A percentile compares a stretch with the other conserved stretches of the same genome.
phyloP scores from a whole-genome alignment of 2,329 filamentous ascomycete genomes.

The Cadophora malorum region DNA sequence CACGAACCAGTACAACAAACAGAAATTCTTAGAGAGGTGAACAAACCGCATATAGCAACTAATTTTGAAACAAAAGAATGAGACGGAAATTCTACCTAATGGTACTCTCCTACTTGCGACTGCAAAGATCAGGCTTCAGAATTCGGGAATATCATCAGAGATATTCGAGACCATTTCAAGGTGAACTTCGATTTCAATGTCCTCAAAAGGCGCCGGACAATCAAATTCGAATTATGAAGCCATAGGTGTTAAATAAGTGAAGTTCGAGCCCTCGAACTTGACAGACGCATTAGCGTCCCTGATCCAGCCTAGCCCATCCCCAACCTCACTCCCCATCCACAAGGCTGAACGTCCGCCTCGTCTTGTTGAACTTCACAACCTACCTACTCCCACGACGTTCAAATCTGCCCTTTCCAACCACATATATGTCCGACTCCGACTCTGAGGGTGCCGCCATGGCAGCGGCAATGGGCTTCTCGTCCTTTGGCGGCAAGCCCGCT shows the following conservation, averaged over 20 bases:
- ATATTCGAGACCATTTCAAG: too few species aligned
- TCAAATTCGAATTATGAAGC: neutral
- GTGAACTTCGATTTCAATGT: neutral
- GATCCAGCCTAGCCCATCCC: neutral
- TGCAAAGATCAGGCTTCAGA: too few species aligned
- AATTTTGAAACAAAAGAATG: too few species aligned
- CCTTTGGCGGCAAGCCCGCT: conserved; percentile 65
- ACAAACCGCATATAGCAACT: too few species aligned
- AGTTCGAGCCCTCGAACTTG: neutral
- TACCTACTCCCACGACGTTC: neutral
- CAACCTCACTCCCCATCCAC: neutral
- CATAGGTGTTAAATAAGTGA: too few species aligned
- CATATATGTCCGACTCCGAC: conserved; percentile 27
- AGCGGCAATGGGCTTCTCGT: conserved; percentile 74
- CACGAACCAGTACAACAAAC: too few species aligned
- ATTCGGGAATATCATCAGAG: too few species aligned
- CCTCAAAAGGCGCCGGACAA: neutral
- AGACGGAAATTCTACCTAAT: too few species aligned
- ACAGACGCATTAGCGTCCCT: neutral
- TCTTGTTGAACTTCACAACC: neutral
- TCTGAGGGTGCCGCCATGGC: conserved; percentile 45
- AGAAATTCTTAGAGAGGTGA: too few species aligned
- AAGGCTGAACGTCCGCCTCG: conserved; percentile 20
- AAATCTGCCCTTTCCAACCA: neutral
- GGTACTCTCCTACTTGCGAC: too few species aligned